Percentiles rank a stretch among this genome's conserved stretches.
phyloP scores from a whole-genome alignment of 805 yeast species.

The Saccharomyces kudriavzevii region DNA sequence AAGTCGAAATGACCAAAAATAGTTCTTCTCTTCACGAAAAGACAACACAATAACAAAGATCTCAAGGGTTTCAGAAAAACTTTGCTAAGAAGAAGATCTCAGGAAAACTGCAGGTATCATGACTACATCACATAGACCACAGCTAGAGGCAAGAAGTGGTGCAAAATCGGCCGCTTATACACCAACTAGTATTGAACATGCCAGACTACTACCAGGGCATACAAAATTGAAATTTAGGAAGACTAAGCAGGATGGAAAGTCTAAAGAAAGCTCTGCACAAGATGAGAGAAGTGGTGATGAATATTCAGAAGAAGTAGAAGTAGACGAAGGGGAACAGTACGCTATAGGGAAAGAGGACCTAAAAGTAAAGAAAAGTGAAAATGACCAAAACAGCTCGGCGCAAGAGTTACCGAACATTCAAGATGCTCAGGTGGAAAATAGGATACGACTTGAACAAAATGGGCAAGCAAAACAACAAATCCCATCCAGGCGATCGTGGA shows the following conservation, averaged over 20 bases:
- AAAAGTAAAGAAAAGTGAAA: constrained; percentile 13
- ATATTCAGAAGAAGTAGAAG: constrained; percentile 32
- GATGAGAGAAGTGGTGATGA: constrained; percentile 31
- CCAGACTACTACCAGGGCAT: constrained; percentile 49
- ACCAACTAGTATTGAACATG: constrained; percentile 43
- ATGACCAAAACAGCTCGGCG: constrained; percentile 37
- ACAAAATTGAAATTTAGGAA: constrained; percentile 37
- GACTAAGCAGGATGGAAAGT: constrained; percentile 16
- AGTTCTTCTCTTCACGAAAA: not conserved
- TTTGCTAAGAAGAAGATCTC: constrained; percentile 3
- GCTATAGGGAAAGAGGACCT: constrained; percentile 28
- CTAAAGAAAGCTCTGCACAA: not conserved
- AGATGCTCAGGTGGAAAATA: constrained; percentile 28
- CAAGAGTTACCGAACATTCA: constrained; percentile 35
- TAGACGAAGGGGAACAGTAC: constrained; percentile 29
- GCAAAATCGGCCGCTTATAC: constrained; percentile 32
- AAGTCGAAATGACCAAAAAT: not conserved
- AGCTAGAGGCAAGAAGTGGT: constrained; percentile 57
- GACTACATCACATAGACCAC: constrained; percentile 68
- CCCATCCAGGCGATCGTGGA: constrained; percentile 15
- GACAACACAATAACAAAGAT: constrained; percentile 3
- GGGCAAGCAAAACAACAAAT: constrained; percentile 16
- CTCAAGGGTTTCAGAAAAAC: not conserved
- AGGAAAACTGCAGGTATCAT: constrained; percentile 24
- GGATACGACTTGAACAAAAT: constrained; percentile 23